Percentiles rank a stretch among this genome's conserved stretches.
Evolutionary conservation across 805 yeast genomes (phyloP).

Genomic region (Isabelozyma rhagii): DNA sequence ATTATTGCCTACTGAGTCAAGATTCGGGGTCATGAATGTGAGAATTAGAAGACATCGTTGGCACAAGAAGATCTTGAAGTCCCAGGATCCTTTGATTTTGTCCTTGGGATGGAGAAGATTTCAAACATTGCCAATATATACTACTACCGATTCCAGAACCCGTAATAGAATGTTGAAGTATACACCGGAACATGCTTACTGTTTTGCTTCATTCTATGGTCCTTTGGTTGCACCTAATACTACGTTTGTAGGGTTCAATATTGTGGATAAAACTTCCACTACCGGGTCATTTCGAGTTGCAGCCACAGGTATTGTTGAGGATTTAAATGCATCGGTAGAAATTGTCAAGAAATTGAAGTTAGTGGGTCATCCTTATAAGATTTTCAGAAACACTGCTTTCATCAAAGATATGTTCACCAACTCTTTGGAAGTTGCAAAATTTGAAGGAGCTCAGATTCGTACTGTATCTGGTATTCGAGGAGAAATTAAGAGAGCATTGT

Average conservation of each 20-base stretch:
- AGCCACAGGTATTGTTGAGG: constrained; percentile 95
- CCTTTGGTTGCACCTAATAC: constrained; percentile 97
- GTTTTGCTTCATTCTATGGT: constrained; percentile 94
- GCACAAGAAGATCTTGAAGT: constrained; percentile 93
- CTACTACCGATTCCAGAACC: constrained; percentile 96
- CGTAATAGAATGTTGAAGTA: constrained; percentile 97
- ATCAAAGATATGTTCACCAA: constrained; percentile 94
- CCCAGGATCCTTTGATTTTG: constrained; percentile 91
- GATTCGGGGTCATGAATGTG: constrained; percentile 90
- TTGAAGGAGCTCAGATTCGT: constrained; percentile 95
- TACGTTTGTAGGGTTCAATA: constrained; percentile 92
- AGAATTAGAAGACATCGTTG: constrained; percentile 97
- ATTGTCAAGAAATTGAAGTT: constrained; percentile 93
- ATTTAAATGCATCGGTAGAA: constrained; percentile 84
- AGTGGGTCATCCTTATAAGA: constrained; percentile 91
- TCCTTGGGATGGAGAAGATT: constrained; percentile 98
- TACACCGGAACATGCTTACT: constrained; percentile 97
- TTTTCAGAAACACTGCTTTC: constrained; percentile 94
- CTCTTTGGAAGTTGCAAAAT: constrained; percentile 91
- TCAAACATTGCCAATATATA: constrained; percentile 92
- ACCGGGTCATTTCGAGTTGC: constrained; percentile 91
- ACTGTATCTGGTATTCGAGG: constrained; percentile 98
- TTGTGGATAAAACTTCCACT: constrained; percentile 78
- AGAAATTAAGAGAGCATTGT: constrained; percentile 90
- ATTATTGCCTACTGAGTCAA: constrained; percentile 80